phyloP scores from a whole-genome alignment of 345 rosid genomes.

The Citropsis articulata region DNA sequence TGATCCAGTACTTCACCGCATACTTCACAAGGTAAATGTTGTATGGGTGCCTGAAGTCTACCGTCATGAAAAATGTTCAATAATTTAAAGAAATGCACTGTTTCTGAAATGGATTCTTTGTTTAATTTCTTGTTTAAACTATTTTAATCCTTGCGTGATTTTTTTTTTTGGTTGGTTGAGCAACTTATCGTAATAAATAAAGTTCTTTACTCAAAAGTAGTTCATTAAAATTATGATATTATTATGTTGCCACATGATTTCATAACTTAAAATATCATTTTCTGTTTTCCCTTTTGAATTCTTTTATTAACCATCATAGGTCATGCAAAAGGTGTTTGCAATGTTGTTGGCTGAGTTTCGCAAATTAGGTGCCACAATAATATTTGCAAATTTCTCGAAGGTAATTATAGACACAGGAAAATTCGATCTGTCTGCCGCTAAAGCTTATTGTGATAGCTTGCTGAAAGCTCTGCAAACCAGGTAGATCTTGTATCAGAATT shows the following conservation, averaged over 20 bases:
- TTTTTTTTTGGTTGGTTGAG: not conserved
- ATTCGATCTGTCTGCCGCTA: constrained; percentile 64
- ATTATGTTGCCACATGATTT: not conserved
- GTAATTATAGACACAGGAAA: constrained; percentile 84
- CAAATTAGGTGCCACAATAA: constrained; percentile 85
- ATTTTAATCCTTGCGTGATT: not conserved
- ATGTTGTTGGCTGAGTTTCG: constrained; percentile 87
- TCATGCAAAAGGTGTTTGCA: constrained; percentile 98
- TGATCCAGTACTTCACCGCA: constrained; percentile 90
- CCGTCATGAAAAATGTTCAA: not conserved
- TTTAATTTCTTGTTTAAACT: not conserved
- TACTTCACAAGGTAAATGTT: constrained; percentile 78
- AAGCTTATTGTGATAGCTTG: constrained; percentile 86
- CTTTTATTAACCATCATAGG: constrained; percentile 36
- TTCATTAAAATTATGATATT: not conserved
- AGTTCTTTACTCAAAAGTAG: not conserved
- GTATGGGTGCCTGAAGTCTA: not conserved
- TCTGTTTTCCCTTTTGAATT: constrained; percentile 10
- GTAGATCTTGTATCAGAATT: constrained; percentile 36
- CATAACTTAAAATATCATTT: not conserved
- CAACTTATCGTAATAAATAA: constrained; percentile 5
- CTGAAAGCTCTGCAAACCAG: constrained; percentile 69
- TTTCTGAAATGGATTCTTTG: not conserved
- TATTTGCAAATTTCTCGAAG: constrained; percentile 90
- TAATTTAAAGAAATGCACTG: not conserved